Evolutionary conservation across 2,329 filamentous ascomycete genomes (phyloP).

Genomic region (Colletotrichum sp.): DNA sequence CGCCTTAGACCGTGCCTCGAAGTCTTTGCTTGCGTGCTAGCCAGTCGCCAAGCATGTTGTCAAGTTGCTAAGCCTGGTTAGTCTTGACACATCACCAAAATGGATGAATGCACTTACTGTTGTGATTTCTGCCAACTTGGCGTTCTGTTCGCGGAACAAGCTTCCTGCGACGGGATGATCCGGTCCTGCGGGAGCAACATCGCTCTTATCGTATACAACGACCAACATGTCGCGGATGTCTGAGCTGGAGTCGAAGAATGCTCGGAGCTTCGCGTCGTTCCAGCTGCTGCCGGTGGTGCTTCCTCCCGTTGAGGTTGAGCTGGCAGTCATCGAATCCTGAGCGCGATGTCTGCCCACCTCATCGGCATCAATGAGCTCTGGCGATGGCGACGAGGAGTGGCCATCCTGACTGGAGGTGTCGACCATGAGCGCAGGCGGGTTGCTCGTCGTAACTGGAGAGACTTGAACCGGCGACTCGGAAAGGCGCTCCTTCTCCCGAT

Average conservation of each 20-base stretch:
- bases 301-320: constrained; percentile 47
- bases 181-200: constrained; percentile 77
- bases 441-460: constrained; percentile 57
- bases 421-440: constrained; percentile 70
- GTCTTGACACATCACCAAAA: not conserved
- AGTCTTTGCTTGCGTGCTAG: constrained; percentile 72
- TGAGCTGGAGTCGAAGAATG: constrained; percentile 88
- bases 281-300: constrained; percentile 68
- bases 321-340: constrained; percentile 54
- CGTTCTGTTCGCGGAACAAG: constrained; percentile 87
- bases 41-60: constrained; percentile 86
- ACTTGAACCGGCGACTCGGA: constrained; percentile 74
- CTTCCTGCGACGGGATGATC: constrained; percentile 84
- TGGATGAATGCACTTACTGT: constrained; percentile 54
- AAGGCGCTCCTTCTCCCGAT: constrained; percentile 44
- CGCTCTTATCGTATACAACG: constrained; percentile 91
- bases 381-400: constrained; percentile 68
- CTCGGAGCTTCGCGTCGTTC: constrained; percentile 85
- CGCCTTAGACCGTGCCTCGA: constrained; percentile 49
- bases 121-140: constrained; percentile 84
- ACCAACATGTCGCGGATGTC: constrained; percentile 90
- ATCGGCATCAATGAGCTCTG: constrained; percentile 59
- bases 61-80: constrained; percentile 66
- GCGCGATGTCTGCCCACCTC: constrained; percentile 41
- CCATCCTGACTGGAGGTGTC: constrained; percentile 76